Evolutionary conservation across 371 early-diverging fungal genomes (phyloP).

Genomic region (Actinomucor elegans): DNA sequence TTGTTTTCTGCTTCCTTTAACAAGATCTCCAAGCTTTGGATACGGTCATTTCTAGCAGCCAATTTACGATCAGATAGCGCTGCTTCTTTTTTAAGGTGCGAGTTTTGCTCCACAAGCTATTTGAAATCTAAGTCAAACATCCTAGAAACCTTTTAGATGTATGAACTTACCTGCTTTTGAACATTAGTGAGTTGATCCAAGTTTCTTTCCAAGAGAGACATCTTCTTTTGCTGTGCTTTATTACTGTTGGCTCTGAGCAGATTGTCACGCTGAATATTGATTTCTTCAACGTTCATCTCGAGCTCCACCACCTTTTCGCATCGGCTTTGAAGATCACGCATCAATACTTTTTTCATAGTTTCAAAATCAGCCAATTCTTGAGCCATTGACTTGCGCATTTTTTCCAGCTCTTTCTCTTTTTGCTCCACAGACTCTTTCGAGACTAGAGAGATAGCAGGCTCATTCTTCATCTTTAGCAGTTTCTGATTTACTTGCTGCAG

Average conservation of each 20-base stretch:
- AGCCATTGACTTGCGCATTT: conserved; percentile 87
- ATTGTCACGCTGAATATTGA: conserved; percentile 84
- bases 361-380: conserved; percentile 95
- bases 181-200: conserved; percentile 92
- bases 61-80: conserved; percentile 90
- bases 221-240: conserved; percentile 88
- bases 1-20: conserved; percentile 78
- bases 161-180: conserved; percentile 73
- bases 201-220: conserved; percentile 93
- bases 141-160: not conserved
- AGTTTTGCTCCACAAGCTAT: conserved; percentile 91
- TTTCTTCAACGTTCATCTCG: conserved; percentile 91
- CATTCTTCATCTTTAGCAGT: conserved; percentile 44
- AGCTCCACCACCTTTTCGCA: conserved; percentile 95
- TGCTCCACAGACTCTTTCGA: conserved; percentile 34
- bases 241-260: conserved; percentile 78
- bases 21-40: conserved; percentile 80
- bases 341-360: conserved; percentile 93
- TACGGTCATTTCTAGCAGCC: conserved; percentile 88
- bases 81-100: conserved; percentile 89
- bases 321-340: conserved; percentile 94
- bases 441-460: conserved; percentile 21
- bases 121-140: not conserved
- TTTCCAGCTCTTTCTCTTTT: conserved; percentile 84
- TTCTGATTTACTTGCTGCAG: conserved; percentile 67